Percentiles rank a stretch among this genome's conserved stretches.
phyloP scores from a whole-genome alignment of 2,329 filamentous ascomycete species.

The Calonectria fujianensis region DNA sequence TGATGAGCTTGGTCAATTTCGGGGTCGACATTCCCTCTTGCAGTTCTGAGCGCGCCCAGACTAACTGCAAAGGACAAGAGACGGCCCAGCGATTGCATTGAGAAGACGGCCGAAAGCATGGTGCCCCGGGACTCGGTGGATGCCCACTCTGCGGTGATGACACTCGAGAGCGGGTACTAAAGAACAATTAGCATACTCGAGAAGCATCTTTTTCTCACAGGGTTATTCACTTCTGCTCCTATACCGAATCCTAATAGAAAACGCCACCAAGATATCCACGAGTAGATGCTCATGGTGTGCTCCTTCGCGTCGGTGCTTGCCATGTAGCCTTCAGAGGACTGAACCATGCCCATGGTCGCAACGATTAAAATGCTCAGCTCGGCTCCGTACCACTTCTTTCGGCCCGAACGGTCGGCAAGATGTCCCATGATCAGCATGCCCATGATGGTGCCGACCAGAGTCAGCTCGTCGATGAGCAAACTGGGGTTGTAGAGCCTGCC shows the following conservation, averaged over 20 bases:
- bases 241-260: conserved; percentile 40
- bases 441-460: conserved; percentile 39
- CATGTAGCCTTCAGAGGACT: conserved; percentile 37
- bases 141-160: conserved; percentile 34
- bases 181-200: not conserved
- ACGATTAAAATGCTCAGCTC: conserved; percentile 38
- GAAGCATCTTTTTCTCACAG: not conserved
- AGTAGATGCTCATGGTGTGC: conserved; percentile 40
- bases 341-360: conserved; percentile 41
- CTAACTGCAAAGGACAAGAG: conserved; percentile 17
- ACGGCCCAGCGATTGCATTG: conserved; percentile 23
- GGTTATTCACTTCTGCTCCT: conserved; percentile 38
- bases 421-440: conserved; percentile 43
- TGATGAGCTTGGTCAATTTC: not conserved
- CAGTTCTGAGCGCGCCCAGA: not conserved
- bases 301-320: not conserved
- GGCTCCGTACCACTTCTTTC: conserved; percentile 41
- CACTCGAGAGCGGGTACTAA: conserved; percentile 21
- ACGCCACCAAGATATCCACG: conserved; percentile 43
- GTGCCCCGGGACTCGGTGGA: conserved; percentile 28
- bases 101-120: conserved; percentile 29
- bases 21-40: not conserved
- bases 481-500: not conserved
- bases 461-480: conserved; percentile 40
- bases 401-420: conserved; percentile 31